Conservation (phyloP, 2,329 filamentous ascomycete species). For the Arthrobotrys conoides region DNA sequence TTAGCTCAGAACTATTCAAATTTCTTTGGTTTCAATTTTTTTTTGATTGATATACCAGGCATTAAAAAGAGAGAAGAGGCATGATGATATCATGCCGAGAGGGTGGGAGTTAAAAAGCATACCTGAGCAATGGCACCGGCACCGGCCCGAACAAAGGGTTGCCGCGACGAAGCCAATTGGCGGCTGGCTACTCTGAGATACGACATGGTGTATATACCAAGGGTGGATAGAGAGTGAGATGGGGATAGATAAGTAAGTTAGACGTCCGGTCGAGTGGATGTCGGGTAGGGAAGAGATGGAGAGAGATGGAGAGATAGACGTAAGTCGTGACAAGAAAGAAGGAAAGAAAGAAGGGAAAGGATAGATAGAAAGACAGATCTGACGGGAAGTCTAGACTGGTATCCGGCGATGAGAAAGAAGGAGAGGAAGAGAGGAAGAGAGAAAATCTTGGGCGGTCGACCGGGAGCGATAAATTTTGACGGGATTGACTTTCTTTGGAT, state of each 20-base stretch:
- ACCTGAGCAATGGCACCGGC: slow-evolving; percentile 53
- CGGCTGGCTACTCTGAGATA: slow-evolving; percentile 49
- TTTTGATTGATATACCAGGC: not conserved
- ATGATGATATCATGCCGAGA: slow-evolving; percentile 10
- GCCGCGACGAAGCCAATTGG: slow-evolving; percentile 59
- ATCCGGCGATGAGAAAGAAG: not conserved
- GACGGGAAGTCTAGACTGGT: not conserved
- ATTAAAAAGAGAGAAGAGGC: not conserved
- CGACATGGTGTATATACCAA: slow-evolving; percentile 51
- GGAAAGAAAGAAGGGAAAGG: not conserved
- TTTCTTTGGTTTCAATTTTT: not conserved
- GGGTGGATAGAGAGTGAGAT: slow-evolving; percentile 6
- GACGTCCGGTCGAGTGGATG: slow-evolving; percentile 11
- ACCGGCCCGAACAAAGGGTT: slow-evolving; percentile 55
- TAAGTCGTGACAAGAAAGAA: not conserved
- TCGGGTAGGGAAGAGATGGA: not conserved
- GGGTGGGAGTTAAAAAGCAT: not conserved
- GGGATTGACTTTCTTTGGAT: slow-evolving; percentile 8
- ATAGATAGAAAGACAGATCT: not conserved
- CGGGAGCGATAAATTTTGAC: slow-evolving; percentile 33
- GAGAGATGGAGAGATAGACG: not conserved
- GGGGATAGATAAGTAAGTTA: not conserved
- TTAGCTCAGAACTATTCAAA: not conserved
- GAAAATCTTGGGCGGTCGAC: slow-evolving; percentile 26
- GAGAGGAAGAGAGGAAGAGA: not conserved